These are phyloP conservation scores for Lecanicillium sp. DNA, from an alignment of 2,329 filamentous ascomycete genomes.

Conservation along the genomic window DNA sequence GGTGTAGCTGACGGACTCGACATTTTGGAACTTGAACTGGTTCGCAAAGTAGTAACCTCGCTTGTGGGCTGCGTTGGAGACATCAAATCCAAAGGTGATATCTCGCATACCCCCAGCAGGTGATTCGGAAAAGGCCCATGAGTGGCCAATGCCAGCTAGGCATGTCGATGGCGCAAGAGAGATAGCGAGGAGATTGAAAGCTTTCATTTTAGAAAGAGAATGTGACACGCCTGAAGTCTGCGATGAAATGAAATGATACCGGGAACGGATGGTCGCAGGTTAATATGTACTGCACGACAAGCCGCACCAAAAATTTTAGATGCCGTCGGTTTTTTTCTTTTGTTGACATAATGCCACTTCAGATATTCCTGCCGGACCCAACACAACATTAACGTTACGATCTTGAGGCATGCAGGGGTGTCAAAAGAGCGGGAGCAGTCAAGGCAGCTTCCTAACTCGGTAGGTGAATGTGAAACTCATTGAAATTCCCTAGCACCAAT, in stretches of 20 bases:
- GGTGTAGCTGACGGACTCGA: slow-evolving; percentile 15
- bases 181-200: background rate
- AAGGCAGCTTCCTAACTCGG: background rate
- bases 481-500: too few relatives aligned
- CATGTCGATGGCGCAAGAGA: background rate
- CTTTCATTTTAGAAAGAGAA: slow-evolving; percentile 1
- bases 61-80: slow-evolving; percentile 16
- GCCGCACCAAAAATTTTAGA: too few relatives aligned
- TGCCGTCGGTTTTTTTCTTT: too few relatives aligned
- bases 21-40: slow-evolving; percentile 17
- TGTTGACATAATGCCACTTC: too few relatives aligned
- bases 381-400: background rate
- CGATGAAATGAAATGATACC: too few relatives aligned
- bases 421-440: background rate
- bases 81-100: slow-evolving; percentile 20
- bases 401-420: background rate
- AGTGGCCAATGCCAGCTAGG: slow-evolving; percentile 3
- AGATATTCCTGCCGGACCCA: too few relatives aligned
- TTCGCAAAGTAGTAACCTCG: slow-evolving; percentile 21
- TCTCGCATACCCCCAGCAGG: background rate
- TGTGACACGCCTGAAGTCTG: too few relatives aligned
- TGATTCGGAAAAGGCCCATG: slow-evolving; percentile 1
- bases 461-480: too few relatives aligned
- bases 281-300: too few relatives aligned
- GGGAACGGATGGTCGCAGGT: too few relatives aligned